These are phyloP conservation scores for Turritis glabra DNA, from an alignment of 345 rosid genomes.

Conservation along the genomic window DNA sequence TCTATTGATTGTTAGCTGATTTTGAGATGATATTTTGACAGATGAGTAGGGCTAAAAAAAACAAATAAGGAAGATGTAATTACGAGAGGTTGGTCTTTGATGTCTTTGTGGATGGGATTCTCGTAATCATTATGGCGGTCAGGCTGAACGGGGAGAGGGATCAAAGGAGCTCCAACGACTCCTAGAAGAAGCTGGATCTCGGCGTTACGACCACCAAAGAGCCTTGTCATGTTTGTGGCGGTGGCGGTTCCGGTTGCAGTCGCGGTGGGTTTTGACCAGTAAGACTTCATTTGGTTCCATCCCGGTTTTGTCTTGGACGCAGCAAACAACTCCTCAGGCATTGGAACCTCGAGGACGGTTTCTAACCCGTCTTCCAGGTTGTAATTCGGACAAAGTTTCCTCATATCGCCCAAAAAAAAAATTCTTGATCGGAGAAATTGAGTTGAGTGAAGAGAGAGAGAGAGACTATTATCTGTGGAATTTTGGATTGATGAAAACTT, in stretches of 20 bases:
- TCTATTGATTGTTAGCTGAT: background rate
- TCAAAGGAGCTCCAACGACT: slow-evolving; percentile 90
- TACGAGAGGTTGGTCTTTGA: slow-evolving; percentile 74
- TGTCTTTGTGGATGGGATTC: slow-evolving; percentile 41
- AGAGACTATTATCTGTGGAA: slow-evolving; percentile 33
- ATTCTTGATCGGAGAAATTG: background rate
- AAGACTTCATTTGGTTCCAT: slow-evolving; percentile 85
- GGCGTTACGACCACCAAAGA: slow-evolving; percentile 60
- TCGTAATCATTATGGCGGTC: slow-evolving; percentile 41
- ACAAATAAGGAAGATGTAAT: slow-evolving; percentile 11
- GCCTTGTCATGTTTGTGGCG: slow-evolving; percentile 37
- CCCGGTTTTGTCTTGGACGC: slow-evolving; percentile 41
- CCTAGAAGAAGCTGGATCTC: slow-evolving; percentile 96
- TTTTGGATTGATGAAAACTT: slow-evolving; percentile 17
- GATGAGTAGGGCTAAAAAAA: too few relatives aligned
- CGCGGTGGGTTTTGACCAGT: slow-evolving; percentile 58
- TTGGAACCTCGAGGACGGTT: slow-evolving; percentile 96
- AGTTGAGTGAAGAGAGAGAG: slow-evolving; percentile 32
- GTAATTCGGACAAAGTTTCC: slow-evolving; percentile 89
- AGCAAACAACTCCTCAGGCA: slow-evolving; percentile 86
- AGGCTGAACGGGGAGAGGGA: slow-evolving; percentile 66
- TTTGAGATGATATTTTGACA: background rate
- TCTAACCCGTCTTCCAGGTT: slow-evolving; percentile 86
- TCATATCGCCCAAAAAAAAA: slow-evolving; percentile 45
- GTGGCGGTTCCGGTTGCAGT: slow-evolving; percentile 36